Base-by-base conservation (phyloP, 2,329 filamentous ascomycete species). In the Leptographium galeiforme region DNA sequence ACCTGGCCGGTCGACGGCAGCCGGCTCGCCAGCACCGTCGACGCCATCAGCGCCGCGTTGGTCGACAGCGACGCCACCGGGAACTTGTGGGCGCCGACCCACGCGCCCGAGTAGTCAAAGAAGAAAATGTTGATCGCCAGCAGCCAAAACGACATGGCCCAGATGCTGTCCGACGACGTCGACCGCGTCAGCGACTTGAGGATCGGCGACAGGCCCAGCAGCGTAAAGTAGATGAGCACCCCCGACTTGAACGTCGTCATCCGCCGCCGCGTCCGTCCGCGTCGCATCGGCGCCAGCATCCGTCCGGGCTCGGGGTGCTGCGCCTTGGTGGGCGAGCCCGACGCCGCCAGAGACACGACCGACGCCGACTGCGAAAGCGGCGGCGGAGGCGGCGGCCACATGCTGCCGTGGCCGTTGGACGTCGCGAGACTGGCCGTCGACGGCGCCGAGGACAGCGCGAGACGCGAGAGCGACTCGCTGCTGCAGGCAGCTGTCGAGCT, bases 121-220 rank as follows among this genome's bases (percentile, higher is more conserved):
- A 94, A 96, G 69, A 95, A 94, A 57, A 97, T 89, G 67, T 98
- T 98, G 69, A 96, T 91, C 62, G 87, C 80, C 57, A 98, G 80
- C 46, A 98, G 77, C 82, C 89, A 93, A 63, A 88, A 90, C 50
- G 88, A 93, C 73, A 98, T 86, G 55, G 93, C 89, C 93, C 93
- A 98, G 65, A 98, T 98, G 45, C 86, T 93, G 74, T 98, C 93
- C 53, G 81, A 86, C 8, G 88, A 91, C 6, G 91, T 97, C 6
- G 90, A 96, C 50, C 79, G 80, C 0, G 93, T 98, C n/a, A 98
- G 78, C 1, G 90, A 96, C 67, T 96, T 96, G 57, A 98, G 81
- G 58, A 98, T 97, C 0, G 93, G 93, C 44, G 88, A 95, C 5
- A 98, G 77, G 12, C 91, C 93, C 4, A 97, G 80, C 14, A 98